Conservation (phyloP, 2,329 filamentous ascomycete species). For the Aureobasidium sp. region DNA sequence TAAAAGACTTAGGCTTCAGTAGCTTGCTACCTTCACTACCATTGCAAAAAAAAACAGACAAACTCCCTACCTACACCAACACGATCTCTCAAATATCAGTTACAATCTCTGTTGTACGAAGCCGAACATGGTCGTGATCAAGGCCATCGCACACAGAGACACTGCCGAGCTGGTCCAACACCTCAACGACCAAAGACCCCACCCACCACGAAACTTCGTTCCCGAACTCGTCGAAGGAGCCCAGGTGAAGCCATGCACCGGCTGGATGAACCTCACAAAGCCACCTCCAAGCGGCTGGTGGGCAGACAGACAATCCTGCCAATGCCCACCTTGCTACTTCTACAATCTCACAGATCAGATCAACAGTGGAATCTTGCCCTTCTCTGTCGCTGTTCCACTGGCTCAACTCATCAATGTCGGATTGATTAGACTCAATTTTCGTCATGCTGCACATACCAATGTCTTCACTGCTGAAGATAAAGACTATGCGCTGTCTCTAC, state of each 20-base stretch:
- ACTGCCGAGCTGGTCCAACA: neutral
- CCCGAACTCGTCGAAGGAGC: constrained; percentile 1
- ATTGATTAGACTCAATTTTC: constrained; percentile 5
- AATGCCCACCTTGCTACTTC: constrained; percentile 8
- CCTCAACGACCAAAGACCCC: neutral
- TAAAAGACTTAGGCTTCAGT: neutral
- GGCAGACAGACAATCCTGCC: neutral
- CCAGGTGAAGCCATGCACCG: constrained; percentile 4
- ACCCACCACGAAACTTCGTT: constrained; percentile 1
- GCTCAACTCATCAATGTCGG: constrained; percentile 11
- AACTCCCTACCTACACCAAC: neutral
- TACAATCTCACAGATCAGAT: neutral
- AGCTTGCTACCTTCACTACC: neutral
- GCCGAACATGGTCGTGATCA: neutral
- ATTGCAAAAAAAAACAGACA: neutral
- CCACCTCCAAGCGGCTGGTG: constrained; percentile 6
- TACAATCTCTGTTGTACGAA: neutral
- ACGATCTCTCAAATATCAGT: neutral
- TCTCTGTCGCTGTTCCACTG: neutral
- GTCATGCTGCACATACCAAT: neutral
- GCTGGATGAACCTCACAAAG: neutral
- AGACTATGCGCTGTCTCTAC: neutral
- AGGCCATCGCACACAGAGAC: neutral
- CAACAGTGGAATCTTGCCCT: neutral
- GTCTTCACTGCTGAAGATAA: neutral